Base-by-base conservation (phyloP, 2,329 filamentous ascomycete genomes). In the Penicillium sp. region DNA sequence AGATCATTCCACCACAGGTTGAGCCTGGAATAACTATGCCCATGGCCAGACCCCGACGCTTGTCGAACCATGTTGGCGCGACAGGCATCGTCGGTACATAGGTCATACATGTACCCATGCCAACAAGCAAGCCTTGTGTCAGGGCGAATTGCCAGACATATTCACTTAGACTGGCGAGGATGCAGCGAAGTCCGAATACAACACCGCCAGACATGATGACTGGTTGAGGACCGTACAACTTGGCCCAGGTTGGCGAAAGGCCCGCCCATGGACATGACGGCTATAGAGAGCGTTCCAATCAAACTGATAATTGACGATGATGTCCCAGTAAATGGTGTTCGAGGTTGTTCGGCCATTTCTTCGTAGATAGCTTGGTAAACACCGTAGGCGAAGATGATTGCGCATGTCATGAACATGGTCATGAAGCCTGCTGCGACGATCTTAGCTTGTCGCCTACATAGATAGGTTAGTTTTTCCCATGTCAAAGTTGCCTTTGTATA, bases 351-450 rank as follows among this genome's bases (percentile, higher is more conserved):
- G n/a, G 70, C 62, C 70, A 79, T 71, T 33, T 73, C 68, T 62
- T 79, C 75, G 53, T 80, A 80, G 8, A 79, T 73, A 2, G 73
- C 76, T 67, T 80, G 76, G 56, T 79, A 80, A 33, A 80, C 75
- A 15, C 78, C 78, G 53, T 77, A 80, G n/a, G 75, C 69, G 63
- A 81, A 80, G 54, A 75, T 72, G 15, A 79, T 70, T 12, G 75
- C 75, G 58, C 76, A 78, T 33, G 70, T 73, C n/a, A 75, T 78
- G 58, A 77, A 74, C 64, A 74, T 77, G 9, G 75, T 65, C 15
- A 70, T 63, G 53, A 74, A 75, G 40, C 72, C 69, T 15, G 70
- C 65, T 3, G 53, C 60, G 9, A 72, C 65, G 28, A 73, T 59
- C 7, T 67, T 33, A 4, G 63, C 45, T 66, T 70, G 49, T 55